Conservation (phyloP, 345 rosid species). For the Melaleuca quinquenervia region DNA sequence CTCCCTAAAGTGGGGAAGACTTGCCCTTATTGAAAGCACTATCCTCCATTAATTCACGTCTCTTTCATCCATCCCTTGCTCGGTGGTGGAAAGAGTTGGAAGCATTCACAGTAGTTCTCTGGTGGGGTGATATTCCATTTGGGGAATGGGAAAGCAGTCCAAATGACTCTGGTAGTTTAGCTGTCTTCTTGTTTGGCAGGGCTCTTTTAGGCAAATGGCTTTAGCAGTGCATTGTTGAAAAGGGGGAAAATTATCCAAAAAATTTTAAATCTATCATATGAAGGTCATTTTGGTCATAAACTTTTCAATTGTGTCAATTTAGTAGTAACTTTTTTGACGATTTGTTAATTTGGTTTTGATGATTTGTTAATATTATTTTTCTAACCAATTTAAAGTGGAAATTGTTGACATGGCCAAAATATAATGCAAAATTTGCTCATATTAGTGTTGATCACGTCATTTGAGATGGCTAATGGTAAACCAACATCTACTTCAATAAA, state of each 20-base stretch:
- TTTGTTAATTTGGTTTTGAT: too few relatives aligned
- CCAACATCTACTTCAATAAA: too few relatives aligned
- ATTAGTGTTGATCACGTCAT: too few relatives aligned
- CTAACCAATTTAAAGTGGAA: background rate
- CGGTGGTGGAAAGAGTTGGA: background rate
- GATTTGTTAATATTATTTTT: too few relatives aligned
- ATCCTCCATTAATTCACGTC: background rate
- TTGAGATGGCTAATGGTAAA: too few relatives aligned
- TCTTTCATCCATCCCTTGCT: background rate
- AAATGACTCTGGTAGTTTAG: background rate
- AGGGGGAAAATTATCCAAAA: background rate
- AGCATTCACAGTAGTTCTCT: background rate
- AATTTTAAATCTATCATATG: too few relatives aligned
- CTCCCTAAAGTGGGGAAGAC: background rate
- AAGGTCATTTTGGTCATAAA: too few relatives aligned
- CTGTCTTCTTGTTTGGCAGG: background rate
- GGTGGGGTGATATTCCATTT: background rate
- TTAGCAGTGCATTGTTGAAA: background rate
- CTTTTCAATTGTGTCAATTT: too few relatives aligned
- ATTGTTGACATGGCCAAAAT: background rate
- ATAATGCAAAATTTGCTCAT: too few relatives aligned
- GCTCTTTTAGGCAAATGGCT: background rate
- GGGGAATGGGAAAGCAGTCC: background rate
- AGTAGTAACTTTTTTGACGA: too few relatives aligned
- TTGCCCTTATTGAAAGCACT: background rate